Conservation (phyloP, 306 rosid species). For the Casuarina cunninghamiana region DNA sequence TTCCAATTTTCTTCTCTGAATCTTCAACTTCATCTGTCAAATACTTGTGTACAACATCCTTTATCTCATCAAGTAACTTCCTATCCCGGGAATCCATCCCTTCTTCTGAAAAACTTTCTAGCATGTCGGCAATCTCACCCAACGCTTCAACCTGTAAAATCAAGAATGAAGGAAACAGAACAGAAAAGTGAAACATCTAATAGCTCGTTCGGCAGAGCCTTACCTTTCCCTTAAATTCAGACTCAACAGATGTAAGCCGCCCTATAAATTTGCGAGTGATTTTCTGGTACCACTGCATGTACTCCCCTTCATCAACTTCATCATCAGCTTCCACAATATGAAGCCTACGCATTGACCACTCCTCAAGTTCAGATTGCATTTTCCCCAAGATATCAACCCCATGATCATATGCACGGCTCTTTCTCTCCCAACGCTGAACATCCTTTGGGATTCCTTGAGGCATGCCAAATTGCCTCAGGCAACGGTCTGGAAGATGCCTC, state of each 20-base stretch:
- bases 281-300: constrained; percentile 65
- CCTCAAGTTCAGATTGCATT: constrained; percentile 51
- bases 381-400: constrained; percentile 57
- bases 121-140: constrained; percentile 67
- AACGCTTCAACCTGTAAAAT: constrained; percentile 56
- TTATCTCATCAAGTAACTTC: constrained; percentile 57
- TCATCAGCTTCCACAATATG: constrained; percentile 40
- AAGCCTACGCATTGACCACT: constrained; percentile 59
- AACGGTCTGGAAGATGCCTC: constrained; percentile 72
- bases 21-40: constrained; percentile 62
- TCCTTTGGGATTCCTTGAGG: constrained; percentile 69
- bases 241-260: constrained; percentile 66
- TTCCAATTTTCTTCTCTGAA: constrained; percentile 45
- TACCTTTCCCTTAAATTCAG: constrained; percentile 75
- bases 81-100: constrained; percentile 63
- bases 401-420: constrained; percentile 59
- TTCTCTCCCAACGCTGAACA: constrained; percentile 71
- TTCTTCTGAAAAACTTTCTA: constrained; percentile 52
- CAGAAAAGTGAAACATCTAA: background rate
- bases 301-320: constrained; percentile 42
- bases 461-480: constrained; percentile 76
- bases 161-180: constrained; percentile 4
- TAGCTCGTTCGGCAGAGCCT: constrained; percentile 28
- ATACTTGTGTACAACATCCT: constrained; percentile 54
- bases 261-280: constrained; percentile 67